These are phyloP conservation scores for Fusarium hostae DNA, from an alignment of 2,329 filamentous ascomycete genomes.

Conservation along the genomic window DNA sequence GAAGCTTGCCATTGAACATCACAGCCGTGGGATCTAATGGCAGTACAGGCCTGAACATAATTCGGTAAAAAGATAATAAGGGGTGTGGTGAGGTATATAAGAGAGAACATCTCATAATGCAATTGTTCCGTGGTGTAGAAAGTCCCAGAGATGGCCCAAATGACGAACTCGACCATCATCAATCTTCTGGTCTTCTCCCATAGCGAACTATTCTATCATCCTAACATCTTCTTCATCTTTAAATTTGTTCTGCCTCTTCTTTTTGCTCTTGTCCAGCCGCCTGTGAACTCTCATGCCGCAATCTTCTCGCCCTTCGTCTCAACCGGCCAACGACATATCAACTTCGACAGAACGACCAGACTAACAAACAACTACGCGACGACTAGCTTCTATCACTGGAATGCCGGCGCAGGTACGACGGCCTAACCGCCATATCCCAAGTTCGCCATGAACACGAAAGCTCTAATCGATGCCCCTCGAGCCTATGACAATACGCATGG, in stretches of 20 bases:
- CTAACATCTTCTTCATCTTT: accelerated
- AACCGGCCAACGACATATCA: too few species aligned
- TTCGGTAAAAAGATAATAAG: too few species aligned
- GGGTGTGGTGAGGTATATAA: neutral
- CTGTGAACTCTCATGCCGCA: accelerated
- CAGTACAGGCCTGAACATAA: accelerated
- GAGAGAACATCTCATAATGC: neutral
- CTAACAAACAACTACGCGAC: too few species aligned
- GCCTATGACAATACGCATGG: accelerated
- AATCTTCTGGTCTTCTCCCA: neutral
- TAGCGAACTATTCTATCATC: neutral
- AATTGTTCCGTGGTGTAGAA: accelerated
- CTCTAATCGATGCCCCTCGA: accelerated
- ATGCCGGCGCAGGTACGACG: too few species aligned
- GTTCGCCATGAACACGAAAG: accelerated
- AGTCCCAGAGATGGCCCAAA: neutral
- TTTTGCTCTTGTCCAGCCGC: neutral
- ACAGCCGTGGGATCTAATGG: neutral
- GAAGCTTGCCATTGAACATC: neutral
- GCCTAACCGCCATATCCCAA: neutral
- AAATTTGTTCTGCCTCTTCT: neutral
- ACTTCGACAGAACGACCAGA: too few species aligned
- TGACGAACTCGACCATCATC: neutral
- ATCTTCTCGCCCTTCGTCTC: accelerated
- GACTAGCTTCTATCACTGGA: neutral